Conservation (phyloP, 768 basidiomycete genomes). For the Gelatoporia subvermispora region DNA sequence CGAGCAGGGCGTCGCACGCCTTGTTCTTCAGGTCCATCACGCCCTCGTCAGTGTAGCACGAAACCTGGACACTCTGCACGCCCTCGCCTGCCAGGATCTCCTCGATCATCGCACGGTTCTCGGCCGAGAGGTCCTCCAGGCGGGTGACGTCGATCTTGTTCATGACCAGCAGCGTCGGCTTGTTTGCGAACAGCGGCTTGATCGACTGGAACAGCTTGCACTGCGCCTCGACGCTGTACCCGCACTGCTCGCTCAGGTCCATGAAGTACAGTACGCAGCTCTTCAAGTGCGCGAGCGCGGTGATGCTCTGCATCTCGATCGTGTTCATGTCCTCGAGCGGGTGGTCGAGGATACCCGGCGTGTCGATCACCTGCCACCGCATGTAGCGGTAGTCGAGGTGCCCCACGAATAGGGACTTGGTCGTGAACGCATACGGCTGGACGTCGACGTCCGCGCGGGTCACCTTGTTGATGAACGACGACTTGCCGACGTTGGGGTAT, state of each 20-base stretch:
- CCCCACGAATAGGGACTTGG: constrained; percentile 96
- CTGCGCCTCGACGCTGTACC: constrained; percentile 96
- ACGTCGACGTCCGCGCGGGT: constrained; percentile 99
- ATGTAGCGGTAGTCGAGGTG: constrained; percentile 99
- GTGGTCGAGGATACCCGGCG: constrained; percentile 96
- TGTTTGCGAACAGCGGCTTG: constrained; percentile 92
- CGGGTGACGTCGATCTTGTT: constrained; percentile 97
- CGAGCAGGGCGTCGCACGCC: constrained; percentile 92
- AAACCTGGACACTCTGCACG: constrained; percentile 77
- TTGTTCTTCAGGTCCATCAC: constrained; percentile 96
- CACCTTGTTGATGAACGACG: constrained; percentile 99
- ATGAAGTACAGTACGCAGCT: constrained; percentile 96
- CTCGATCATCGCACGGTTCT: constrained; percentile 75
- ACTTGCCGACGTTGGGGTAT: constrained; percentile 99
- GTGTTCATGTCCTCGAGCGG: constrained; percentile 99
- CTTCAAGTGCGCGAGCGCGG: constrained; percentile 93
- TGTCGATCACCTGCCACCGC: constrained; percentile 99
- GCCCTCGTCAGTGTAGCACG: constrained; percentile 95
- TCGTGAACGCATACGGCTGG: constrained; percentile 99
- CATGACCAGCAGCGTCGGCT: constrained; percentile 90
- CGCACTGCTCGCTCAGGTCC: constrained; percentile 98
- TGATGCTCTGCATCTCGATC: constrained; percentile 99
- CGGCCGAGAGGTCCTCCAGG: constrained; percentile 75
- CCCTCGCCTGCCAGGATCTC: constrained; percentile 77
- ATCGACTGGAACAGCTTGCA: constrained; percentile 99